These are phyloP conservation scores for Hibiscus tridactylites DNA, from an alignment of 345 rosid genomes.

Conservation along the genomic window DNA sequence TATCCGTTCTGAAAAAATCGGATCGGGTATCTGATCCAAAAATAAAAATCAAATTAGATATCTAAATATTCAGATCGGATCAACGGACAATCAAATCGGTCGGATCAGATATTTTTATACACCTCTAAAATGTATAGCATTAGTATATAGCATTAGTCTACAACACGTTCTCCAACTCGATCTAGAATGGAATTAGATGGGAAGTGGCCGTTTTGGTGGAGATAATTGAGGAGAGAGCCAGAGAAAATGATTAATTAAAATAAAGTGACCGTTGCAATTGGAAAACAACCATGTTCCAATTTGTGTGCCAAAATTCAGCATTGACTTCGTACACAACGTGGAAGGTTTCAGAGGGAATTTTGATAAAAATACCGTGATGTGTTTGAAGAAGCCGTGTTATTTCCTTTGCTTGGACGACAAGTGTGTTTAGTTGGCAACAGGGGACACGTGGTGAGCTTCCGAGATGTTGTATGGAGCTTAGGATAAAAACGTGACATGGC, in stretches of 20 bases:
- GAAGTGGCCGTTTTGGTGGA: background rate
- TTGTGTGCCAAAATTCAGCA: background rate
- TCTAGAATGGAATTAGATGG: slow-evolving; percentile 2
- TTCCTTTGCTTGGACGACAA: slow-evolving; percentile 1
- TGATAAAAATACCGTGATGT: background rate
- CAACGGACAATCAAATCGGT: no score
- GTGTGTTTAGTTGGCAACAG: background rate
- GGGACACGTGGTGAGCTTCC: background rate
- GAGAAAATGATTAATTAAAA: background rate
- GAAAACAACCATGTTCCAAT: background rate
- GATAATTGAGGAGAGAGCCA: background rate
- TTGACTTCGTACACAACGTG: background rate
- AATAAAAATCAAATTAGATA: no score
- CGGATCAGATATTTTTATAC: no score
- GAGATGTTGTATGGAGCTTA: background rate
- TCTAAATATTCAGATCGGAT: no score
- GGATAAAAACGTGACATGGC: no score
- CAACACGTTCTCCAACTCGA: no score
- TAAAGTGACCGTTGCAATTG: background rate
- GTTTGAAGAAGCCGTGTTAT: background rate
- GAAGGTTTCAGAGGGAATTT: background rate
- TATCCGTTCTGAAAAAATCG: no score
- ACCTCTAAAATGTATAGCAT: no score
- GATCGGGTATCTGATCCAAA: no score
- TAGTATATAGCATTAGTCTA: no score